These are phyloP conservation scores for Malus hybrid DNA, from an alignment of 331 rosid genomes.

Conservation along the genomic window DNA sequence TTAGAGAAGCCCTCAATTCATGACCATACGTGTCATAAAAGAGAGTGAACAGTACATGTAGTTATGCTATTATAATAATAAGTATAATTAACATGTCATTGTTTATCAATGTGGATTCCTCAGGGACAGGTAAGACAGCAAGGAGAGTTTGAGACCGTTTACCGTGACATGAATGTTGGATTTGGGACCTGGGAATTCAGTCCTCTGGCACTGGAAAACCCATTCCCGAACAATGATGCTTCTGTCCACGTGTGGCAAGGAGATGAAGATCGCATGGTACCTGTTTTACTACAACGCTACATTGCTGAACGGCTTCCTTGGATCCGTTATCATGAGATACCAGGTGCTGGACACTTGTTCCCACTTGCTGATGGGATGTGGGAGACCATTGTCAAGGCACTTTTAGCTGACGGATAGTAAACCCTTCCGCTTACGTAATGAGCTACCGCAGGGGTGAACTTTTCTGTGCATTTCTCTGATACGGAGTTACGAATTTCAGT, in stretches of 20 bases:
- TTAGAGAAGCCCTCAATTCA: neutral
- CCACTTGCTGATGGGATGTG: constrained; percentile 34
- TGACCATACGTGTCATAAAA: neutral
- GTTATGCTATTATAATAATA: neutral
- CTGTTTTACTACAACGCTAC: constrained; percentile 44
- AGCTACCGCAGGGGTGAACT: constrained; percentile 13
- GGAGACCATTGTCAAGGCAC: constrained; percentile 44
- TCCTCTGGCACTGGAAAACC: constrained; percentile 66
- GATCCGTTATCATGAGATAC: constrained; percentile 73
- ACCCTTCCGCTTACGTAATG: constrained; percentile 1
- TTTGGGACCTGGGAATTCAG: constrained; percentile 75
- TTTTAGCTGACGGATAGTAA: constrained; percentile 35
- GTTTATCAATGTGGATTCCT: constrained; percentile 9
- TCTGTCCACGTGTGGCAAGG: constrained; percentile 88
- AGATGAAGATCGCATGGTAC: constrained; percentile 52
- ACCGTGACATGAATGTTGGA: constrained; percentile 56
- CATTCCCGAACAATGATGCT: constrained; percentile 62
- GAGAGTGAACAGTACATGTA: neutral
- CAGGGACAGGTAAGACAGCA: constrained; percentile 62
- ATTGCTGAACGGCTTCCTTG: constrained; percentile 64
- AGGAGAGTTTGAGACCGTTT: constrained; percentile 52
- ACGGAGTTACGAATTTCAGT: constrained; percentile 10
- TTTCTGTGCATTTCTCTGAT: constrained; percentile 4
- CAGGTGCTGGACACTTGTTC: constrained; percentile 56
- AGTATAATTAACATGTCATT: neutral